Evolutionary conservation across 1,284 basidiomycete species (phyloP), one percentile per base, ranked within the genome.

Genomic region (Moesziomyces sp.): DNA sequence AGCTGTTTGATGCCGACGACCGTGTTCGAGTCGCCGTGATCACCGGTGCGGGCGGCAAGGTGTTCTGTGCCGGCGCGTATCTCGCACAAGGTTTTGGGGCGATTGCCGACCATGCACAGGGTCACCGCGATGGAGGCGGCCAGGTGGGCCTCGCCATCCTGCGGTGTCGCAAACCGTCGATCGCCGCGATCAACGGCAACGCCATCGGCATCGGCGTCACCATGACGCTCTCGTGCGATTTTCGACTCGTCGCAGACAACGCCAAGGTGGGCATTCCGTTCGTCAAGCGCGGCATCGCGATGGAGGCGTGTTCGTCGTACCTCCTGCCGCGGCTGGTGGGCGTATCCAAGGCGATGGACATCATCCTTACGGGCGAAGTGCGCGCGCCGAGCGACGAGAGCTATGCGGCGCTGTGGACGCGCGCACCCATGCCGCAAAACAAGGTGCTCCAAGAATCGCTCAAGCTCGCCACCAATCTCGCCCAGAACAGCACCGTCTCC

Each of bases 151-250:
- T 76, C 18, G 52, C 78, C 11, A 76, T 80, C 24, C 55, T 76
- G 42, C 53, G 66, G 0, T 79, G 77, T 19, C 47, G 78, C 10
- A 80, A 80, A 30, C 70, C 70, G 3, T 61, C 49, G 19, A 76
- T 80, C 23, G 79, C 77, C 2, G 79, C 79, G 5, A 71, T 80
- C 19, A 79, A 80, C 46, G 79, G 79, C 21, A 76, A 71, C 38
- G 72, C 77, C 1, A 79, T 80, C 14, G 79, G 79, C 8, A 76
- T 80, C 46, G 79, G 79, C 16, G 42, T 78, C n/a, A 80, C 77
- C 4, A 72, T 78, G 74, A 58, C 57, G 38, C 52, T 78, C 7
- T 43, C 58, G 6, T 76, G 70, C 47, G 77, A 78, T 21, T 72
- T 77, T 19, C 43, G 77, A 6, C 21, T 77, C 35, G 51, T 73